Evolutionary conservation across 495 filamentous ascomycete genomes (phyloP), one percentile per base, ranked within the genome.

Genomic region (Choiromyces venosus): DNA sequence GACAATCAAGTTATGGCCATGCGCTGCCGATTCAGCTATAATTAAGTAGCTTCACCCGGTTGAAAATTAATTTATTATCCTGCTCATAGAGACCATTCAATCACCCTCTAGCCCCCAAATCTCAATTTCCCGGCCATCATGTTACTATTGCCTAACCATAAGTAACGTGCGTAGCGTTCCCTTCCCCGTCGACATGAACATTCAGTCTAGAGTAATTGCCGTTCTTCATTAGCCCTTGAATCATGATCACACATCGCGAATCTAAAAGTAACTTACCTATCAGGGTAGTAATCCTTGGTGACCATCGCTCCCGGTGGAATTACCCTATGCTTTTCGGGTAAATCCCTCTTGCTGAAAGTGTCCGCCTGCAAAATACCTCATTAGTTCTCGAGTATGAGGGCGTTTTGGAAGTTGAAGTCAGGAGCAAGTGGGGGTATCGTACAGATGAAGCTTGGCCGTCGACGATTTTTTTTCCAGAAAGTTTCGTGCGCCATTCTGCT

Each of bases 141-240:
- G 52, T 33, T 33, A 33, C 25, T 61, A 2, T 61, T 14, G 52
- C n/a, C 21, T 71, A 74, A 19, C 73, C 73, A 64, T 0, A 70
- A 14, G 74, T 71, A 52, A 80, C 56, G 40, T 73, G 74, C 2
- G 64, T 80, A 44, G 78, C 74, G 52, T 44, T 69, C 29, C 78
- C 79, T 52, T 78, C 37, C n/a, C 67, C 74, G 18, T 72, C 71
- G 36, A 80, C 67, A 71, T 80, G 64, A 66, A 80, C 65, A 73
- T 80, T 80, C 29, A 80, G 66, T 35, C 75, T 77, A 77, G 71
- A 36, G 52, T 14, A 9, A 39, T 8, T 35, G 67, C 18, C 37
- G 36, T 74, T n/a, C 73, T 52, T 65, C 16, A 19, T 25, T 61
- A 44, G 18, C 36, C 33, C 36, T 39, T 33, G 40, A 21, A 3